A percentile compares a stretch with the other conserved stretches of the same genome.
phyloP scores from a whole-genome alignment of 2,329 filamentous ascomycete genomes.

The Talaromyces sp. region DNA sequence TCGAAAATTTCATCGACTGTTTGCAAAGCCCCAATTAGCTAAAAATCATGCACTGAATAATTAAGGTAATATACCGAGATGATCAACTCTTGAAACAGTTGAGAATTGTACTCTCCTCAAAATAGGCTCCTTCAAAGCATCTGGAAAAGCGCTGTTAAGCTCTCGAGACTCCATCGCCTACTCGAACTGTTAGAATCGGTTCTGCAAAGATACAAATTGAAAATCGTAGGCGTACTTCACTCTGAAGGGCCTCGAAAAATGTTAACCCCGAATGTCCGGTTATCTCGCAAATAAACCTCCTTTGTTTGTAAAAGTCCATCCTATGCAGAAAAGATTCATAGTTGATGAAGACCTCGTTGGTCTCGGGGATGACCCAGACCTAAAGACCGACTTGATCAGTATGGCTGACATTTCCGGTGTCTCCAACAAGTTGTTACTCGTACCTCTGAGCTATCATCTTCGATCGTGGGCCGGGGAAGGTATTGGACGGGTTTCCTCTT shows the following conservation, averaged over 20 bases:
- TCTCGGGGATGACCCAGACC: constrained; percentile 90
- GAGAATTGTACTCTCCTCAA: constrained; percentile 89
- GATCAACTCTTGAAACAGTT: constrained; percentile 83
- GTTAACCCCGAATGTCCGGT: constrained; percentile 87
- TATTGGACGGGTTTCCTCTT: constrained; percentile 94
- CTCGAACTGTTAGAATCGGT: background rate
- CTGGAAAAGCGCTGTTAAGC: constrained; percentile 87
- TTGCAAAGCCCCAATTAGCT: constrained; percentile 22
- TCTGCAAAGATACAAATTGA: background rate
- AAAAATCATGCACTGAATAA: constrained; percentile 7
- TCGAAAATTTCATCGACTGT: constrained; percentile 51
- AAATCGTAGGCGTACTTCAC: constrained; percentile 64
- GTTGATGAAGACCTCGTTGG: constrained; percentile 80
- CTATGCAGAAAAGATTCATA: constrained; percentile 85
- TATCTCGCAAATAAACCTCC: constrained; percentile 91
- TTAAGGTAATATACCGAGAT: constrained; percentile 54
- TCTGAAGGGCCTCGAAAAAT: constrained; percentile 88
- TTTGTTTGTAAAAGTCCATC: constrained; percentile 92
- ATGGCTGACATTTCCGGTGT: background rate
- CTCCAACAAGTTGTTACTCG: constrained; percentile 26
- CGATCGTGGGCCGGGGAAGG: constrained; percentile 65
- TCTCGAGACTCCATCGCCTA: constrained; percentile 77
- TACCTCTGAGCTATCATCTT: constrained; percentile 83
- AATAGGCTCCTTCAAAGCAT: constrained; percentile 84
- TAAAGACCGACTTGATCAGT: constrained; percentile 37